A percentile compares a stretch with the other conserved stretches of the same genome.
phyloP scores from a whole-genome alignment of 2,329 filamentous ascomycete genomes.

The Clonostachys rhizophaga region DNA sequence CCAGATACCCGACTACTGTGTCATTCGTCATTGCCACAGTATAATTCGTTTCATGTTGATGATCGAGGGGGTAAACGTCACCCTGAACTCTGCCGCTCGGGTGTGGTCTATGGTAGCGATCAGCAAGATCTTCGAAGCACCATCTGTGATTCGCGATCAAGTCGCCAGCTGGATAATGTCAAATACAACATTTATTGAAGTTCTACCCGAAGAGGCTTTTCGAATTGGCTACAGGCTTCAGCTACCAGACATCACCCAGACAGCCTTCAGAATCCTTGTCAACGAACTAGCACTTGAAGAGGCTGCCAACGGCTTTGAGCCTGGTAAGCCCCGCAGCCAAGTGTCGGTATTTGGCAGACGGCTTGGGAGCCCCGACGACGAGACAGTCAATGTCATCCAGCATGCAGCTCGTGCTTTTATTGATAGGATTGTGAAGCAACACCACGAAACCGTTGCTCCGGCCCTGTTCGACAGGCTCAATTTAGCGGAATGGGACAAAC shows the following conservation, averaged over 20 bases:
- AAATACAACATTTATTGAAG: conserved; percentile 57
- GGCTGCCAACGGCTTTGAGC: conserved; percentile 11
- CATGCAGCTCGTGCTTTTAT: conserved; percentile 51
- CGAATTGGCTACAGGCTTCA: conserved; percentile 47
- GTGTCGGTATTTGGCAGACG: conserved; percentile 39
- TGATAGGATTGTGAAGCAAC: conserved; percentile 31
- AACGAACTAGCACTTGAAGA: conserved; percentile 53
- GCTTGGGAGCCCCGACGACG: conserved; percentile 43
- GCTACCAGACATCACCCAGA: conserved; percentile 33
- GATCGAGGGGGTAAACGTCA: conserved; percentile 47
- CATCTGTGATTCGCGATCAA: conserved; percentile 35
- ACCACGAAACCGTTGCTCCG: conserved; percentile 23
- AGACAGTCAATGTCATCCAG: conserved; percentile 50
- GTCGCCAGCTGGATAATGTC: conserved; percentile 56
- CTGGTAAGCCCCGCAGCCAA: not conserved
- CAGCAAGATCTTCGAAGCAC: conserved; percentile 53
- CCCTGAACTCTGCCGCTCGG: conserved; percentile 60
- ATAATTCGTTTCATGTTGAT: conserved; percentile 59
- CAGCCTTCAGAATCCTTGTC: conserved; percentile 56
- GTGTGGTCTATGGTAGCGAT: conserved; percentile 63
- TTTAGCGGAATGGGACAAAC: conserved; percentile 24
- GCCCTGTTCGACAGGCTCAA: conserved; percentile 19
- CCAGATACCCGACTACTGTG: conserved; percentile 54
- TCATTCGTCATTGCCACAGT: conserved; percentile 55
- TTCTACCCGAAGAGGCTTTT: conserved; percentile 57